Evolutionary conservation across 371 early-diverging fungal species (phyloP).

Genomic region (Mucor piriformis): DNA sequence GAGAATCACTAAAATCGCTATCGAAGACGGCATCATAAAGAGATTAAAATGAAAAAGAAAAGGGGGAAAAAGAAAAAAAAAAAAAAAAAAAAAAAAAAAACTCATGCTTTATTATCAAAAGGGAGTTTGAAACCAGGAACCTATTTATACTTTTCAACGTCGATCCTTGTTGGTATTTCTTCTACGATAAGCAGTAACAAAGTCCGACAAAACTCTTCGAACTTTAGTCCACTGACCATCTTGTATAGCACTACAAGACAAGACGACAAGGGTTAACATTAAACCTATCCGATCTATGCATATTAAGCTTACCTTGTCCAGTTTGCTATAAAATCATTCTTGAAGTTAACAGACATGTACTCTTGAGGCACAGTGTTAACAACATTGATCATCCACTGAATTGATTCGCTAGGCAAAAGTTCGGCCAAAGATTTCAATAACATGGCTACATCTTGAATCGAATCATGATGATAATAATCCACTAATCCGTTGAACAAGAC

Average conservation of each 20-base stretch:
- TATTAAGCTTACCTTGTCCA: constrained; percentile 52
- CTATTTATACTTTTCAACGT: no score
- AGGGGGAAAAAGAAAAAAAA: neutral
- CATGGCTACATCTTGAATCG: constrained; percentile 48
- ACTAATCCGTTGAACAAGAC: constrained; percentile 51
- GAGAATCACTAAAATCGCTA: neutral
- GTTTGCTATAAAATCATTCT: constrained; percentile 50
- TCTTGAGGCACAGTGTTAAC: constrained; percentile 51
- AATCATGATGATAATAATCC: constrained; percentile 52
- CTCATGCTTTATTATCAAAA: neutral
- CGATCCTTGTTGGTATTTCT: constrained; percentile 27
- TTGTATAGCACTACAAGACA: constrained; percentile 44
- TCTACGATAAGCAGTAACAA: constrained; percentile 51
- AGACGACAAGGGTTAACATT: no score
- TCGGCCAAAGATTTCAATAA: constrained; percentile 48
- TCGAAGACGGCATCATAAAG: neutral
- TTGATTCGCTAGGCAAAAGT: constrained; percentile 41
- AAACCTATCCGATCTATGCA: no score
- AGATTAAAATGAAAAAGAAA: neutral
- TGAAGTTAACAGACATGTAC: constrained; percentile 47
- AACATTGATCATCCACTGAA: constrained; percentile 44
- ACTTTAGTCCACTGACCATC: constrained; percentile 46
- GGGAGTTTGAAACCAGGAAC: no score
- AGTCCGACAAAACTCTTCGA: constrained; percentile 49
- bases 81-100: constrained; percentile 6